These are phyloP conservation scores for Tolypocladium paradoxum DNA, from an alignment of 2,329 filamentous ascomycete species.

Conservation along the genomic window DNA sequence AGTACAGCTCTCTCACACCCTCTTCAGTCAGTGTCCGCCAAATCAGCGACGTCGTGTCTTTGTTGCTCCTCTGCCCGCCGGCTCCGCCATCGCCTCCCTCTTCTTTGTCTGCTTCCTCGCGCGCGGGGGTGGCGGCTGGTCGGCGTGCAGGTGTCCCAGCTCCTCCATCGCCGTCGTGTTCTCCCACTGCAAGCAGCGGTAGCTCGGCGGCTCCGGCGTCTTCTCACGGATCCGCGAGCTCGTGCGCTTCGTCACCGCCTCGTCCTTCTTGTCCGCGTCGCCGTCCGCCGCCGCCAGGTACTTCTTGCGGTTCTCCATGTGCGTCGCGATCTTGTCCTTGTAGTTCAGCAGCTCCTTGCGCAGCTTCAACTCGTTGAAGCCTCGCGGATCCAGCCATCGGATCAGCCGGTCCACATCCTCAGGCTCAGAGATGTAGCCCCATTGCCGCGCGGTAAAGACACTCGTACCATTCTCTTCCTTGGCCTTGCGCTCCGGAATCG, in stretches of 20 bases:
- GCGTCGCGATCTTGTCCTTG: slow-evolving; percentile 61
- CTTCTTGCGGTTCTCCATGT: slow-evolving; percentile 70
- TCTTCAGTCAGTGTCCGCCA: background rate
- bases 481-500: slow-evolving; percentile 73
- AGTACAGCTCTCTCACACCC: background rate
- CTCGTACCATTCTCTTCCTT: slow-evolving; percentile 76
- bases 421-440: slow-evolving; percentile 83
- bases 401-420: slow-evolving; percentile 69
- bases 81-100: slow-evolving; percentile 30
- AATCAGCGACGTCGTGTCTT: slow-evolving; percentile 19
- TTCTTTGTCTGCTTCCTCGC: slow-evolving; percentile 41
- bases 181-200: slow-evolving; percentile 42
- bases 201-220: slow-evolving; percentile 33
- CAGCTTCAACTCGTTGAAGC: slow-evolving; percentile 75
- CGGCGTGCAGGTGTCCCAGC: slow-evolving; percentile 45
- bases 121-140: slow-evolving; percentile 40
- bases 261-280: slow-evolving; percentile 27
- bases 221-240: slow-evolving; percentile 35
- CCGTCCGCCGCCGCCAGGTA: slow-evolving; percentile 43
- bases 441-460: slow-evolving; percentile 67
- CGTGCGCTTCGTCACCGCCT: slow-evolving; percentile 26
- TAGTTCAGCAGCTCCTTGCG: slow-evolving; percentile 75
- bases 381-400: slow-evolving; percentile 79
- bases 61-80: slow-evolving; percentile 13
- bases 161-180: slow-evolving; percentile 48